Conservation (phyloP, 2,329 filamentous ascomycete species). For the Neonectria coccinea region DNA sequence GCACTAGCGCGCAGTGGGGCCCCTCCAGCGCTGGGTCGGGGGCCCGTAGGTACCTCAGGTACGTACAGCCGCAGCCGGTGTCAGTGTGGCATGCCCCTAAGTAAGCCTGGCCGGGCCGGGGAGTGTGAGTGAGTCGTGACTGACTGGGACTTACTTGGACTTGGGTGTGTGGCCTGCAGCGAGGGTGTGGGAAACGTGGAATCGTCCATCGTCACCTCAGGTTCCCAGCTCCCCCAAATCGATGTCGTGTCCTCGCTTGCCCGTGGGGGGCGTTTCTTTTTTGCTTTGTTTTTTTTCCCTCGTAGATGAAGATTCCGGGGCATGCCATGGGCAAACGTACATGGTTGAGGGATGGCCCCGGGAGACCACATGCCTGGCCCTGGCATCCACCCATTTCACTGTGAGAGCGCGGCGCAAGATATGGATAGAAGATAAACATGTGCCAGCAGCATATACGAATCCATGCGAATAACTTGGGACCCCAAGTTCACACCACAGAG, state of each 20-base stretch:
- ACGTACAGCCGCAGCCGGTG: slow-evolving; percentile 45
- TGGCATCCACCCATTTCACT: neutral
- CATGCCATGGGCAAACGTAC: slow-evolving; percentile 11
- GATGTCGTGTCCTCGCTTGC: slow-evolving; percentile 10
- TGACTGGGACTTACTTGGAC: neutral
- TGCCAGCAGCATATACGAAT: slow-evolving; percentile 4
- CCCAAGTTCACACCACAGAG: neutral
- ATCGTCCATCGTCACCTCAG: neutral
- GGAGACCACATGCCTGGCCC: slow-evolving; percentile 9
- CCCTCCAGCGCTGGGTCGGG: slow-evolving; percentile 24
- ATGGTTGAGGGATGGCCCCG: neutral
- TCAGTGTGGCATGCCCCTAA: slow-evolving; percentile 30
- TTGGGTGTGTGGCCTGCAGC: neutral
- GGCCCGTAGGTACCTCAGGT: slow-evolving; percentile 40
- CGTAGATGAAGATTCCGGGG: slow-evolving; percentile 12
- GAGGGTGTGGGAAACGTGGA: slow-evolving; percentile 3
- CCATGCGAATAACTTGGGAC: neutral
- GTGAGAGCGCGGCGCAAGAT: neutral
- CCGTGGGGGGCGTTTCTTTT: slow-evolving; percentile 16
- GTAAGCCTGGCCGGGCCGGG: slow-evolving; percentile 29
- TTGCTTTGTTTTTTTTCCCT: neutral
- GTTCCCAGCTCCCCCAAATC: slow-evolving; percentile 9
- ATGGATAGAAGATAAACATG: neutral
- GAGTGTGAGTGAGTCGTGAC: slow-evolving; percentile 18
- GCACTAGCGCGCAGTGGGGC: slow-evolving; percentile 25